phyloP scores from a whole-genome alignment of 441 rosid genomes.

The Viola pubescens region DNA sequence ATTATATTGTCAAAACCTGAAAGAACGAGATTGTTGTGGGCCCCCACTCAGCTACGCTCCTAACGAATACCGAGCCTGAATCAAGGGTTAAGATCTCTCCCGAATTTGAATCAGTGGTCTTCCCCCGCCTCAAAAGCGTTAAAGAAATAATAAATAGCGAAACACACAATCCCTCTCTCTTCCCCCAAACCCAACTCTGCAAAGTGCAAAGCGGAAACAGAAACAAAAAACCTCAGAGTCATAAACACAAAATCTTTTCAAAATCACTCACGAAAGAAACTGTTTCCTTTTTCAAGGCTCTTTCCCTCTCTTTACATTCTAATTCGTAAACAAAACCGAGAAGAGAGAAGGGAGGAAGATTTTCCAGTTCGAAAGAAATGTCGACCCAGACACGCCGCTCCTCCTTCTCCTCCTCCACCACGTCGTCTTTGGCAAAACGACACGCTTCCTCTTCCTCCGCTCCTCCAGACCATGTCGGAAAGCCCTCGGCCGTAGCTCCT shows the following conservation, averaged over 20 bases:
- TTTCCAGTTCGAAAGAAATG: constrained; percentile 26
- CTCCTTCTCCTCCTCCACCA: constrained; percentile 70
- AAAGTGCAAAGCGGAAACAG: constrained; percentile 3
- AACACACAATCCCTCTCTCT: constrained; percentile 15
- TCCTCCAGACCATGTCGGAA: constrained; percentile 30
- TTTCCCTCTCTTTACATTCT: background rate
- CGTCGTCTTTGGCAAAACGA: constrained; percentile 72
- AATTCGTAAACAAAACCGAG: background rate
- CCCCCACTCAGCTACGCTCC: constrained; percentile 39
- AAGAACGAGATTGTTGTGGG: constrained; percentile 1
- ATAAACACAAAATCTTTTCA: background rate
- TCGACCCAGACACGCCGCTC: constrained; percentile 58
- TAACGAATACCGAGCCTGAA: constrained; percentile 27
- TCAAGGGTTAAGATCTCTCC: constrained; percentile 39
- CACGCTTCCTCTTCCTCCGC: constrained; percentile 32
- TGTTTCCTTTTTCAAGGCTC: background rate
- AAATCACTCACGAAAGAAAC: constrained; percentile 1
- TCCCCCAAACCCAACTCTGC: constrained; percentile 11
- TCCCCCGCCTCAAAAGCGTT: constrained; percentile 30
- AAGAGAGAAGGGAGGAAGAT: background rate
- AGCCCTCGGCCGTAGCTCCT: constrained; percentile 20
- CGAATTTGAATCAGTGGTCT: constrained; percentile 32
- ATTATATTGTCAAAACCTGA: background rate
- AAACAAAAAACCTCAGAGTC: background rate
- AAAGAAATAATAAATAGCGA: constrained; percentile 18